Evolutionary conservation across 2,329 filamentous ascomycete genomes (phyloP), one percentile per base, ranked within the genome.

Genomic region (Paracorniculantispora psalliotae): DNA sequence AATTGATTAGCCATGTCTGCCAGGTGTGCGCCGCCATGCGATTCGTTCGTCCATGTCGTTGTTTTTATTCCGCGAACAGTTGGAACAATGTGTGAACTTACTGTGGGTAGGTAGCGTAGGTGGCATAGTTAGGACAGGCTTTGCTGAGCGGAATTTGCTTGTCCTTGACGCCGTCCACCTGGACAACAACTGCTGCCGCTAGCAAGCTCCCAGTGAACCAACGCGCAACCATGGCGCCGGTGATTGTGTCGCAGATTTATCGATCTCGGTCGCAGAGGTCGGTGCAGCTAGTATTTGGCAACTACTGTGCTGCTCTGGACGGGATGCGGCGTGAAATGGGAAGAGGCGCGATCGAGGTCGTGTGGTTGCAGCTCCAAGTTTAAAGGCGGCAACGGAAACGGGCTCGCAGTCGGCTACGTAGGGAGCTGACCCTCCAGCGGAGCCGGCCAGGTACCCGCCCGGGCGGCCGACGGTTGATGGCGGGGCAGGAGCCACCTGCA

Each of bases 111-210:
- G 69, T 61, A 19, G 76, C 70, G 60, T 78, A 78, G 33, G 64
- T 64, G 5, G 69, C 70, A 63, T 78, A 78, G 50, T 78, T 71
- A 3, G 76, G 76, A 55, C 76, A 78, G 25, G 72, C 70, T 12
- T 62, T 66, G 12, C 59, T 55, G 47, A 74, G 61, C 28, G 65
- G 67, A 33, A 50, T 59, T 57, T 71, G 69, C 25, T 66, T 61
- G 30, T 58, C 62, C 30, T 61, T 62, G 39, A 63, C 66, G 52
- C 52, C 64, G 51, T 63, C 65, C 13, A 37, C 25, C 21, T 33
- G 59, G 51, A 67, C 49, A 21, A 56, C 63, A 39, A 61, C 59
- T 37, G 63, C 61, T 28, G 70, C 61, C 53, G 65, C 62, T 28
- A 73, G 64, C 61, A 71, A 61, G 61, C 67, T 62, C 37, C 65